These are phyloP conservation scores for Panaeolus cyanescens DNA, from an alignment of 768 basidiomycete species.

Conservation along the genomic window DNA sequence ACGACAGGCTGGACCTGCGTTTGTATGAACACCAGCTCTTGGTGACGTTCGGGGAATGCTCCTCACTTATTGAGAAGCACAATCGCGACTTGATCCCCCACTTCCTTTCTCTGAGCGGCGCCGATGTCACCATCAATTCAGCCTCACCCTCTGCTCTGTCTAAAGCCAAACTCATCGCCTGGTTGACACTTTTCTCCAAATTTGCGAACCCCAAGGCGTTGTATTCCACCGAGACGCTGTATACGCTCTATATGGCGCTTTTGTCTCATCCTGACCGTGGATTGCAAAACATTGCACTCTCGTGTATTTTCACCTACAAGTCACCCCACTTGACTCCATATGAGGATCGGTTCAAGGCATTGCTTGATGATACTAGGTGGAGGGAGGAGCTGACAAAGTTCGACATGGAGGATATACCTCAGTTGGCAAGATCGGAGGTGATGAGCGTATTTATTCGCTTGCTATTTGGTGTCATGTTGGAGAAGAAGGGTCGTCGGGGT, in stretches of 20 bases:
- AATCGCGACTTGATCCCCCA: conserved; percentile 85
- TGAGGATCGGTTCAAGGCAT: conserved; percentile 63
- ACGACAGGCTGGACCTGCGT: conserved; percentile 67
- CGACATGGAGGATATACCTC: conserved; percentile 56
- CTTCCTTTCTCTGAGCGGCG: conserved; percentile 60
- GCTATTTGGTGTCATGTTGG: conserved; percentile 87
- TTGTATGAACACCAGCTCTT: conserved; percentile 87
- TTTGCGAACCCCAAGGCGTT: conserved; percentile 93
- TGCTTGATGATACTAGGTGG: conserved; percentile 88
- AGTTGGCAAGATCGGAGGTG: conserved; percentile 60
- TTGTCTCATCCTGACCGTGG: conserved; percentile 84
- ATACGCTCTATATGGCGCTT: conserved; percentile 65
- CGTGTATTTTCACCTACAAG: conserved; percentile 85
- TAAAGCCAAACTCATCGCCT: conserved; percentile 66
- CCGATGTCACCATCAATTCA: conserved; percentile 8
- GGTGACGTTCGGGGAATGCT: conserved; percentile 63
- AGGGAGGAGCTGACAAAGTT: conserved; percentile 84
- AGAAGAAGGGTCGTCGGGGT: conserved; percentile 67
- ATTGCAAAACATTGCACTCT: conserved; percentile 74
- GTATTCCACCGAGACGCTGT: conserved; percentile 65
- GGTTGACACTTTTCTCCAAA: conserved; percentile 87
- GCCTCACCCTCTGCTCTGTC: conserved; percentile 43
- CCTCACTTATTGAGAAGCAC: conserved; percentile 80
- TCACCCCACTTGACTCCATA: conserved; percentile 53
- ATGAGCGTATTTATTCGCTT: conserved; percentile 74